Evolutionary conservation across 2,329 filamentous ascomycete species (phyloP).

Genomic region (Xylariaceae sp.): DNA sequence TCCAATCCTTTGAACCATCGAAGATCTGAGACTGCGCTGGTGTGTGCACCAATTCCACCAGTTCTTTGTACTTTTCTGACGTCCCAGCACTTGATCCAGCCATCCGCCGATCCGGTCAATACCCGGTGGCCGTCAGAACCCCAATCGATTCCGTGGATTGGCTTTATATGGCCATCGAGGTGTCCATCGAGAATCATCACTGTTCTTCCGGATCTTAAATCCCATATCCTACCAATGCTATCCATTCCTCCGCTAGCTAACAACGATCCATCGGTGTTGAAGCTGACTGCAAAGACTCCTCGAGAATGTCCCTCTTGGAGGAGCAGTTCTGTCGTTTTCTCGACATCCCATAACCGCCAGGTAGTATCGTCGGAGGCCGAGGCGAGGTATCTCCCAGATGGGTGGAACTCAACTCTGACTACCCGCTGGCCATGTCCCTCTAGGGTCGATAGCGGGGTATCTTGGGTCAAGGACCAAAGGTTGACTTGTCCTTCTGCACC

Average conservation of each 20-base stretch:
- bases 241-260: conserved; percentile 92
- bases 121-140: conserved; percentile 88
- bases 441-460: conserved; percentile 82
- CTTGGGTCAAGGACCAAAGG: conserved; percentile 86
- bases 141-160: conserved; percentile 95
- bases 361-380: conserved; percentile 96
- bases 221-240: conserved; percentile 95
- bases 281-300: conserved; percentile 88
- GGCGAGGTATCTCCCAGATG: conserved; percentile 85
- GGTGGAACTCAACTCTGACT: conserved; percentile 92
- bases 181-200: conserved; percentile 95
- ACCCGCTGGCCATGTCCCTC: conserved; percentile 86
- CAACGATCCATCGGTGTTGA: conserved; percentile 89
- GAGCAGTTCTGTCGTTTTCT: conserved; percentile 81
- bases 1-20: conserved; percentile 92
- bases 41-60: conserved; percentile 88
- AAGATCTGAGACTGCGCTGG: conserved; percentile 88
- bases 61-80: conserved; percentile 84
- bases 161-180: conserved; percentile 79
- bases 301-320: conserved; percentile 94
- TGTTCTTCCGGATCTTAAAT: conserved; percentile 87
- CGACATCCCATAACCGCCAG: conserved; percentile 91
- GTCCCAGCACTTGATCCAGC: conserved; percentile 98
- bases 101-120: conserved; percentile 89
- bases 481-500: conserved; percentile 88